Percentiles rank a stretch among this genome's conserved stretches.
phyloP scores from a whole-genome alignment of 129 eudicot genomes.

The Pseudognaphalium luteoalbum region DNA sequence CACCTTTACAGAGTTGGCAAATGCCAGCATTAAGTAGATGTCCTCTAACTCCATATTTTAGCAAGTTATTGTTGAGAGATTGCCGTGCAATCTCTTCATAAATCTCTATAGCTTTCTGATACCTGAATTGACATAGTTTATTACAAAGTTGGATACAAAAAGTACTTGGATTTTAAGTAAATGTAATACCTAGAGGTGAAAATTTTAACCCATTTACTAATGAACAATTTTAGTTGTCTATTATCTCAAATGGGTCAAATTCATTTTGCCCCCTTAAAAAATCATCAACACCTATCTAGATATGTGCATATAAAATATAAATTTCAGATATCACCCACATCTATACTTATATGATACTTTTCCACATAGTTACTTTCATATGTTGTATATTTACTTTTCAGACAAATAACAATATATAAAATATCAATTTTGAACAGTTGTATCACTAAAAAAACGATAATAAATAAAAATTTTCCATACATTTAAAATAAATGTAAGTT shows the following conservation, averaged over 20 bases:
- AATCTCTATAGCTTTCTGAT: constrained; percentile 53
- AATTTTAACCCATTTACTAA: background rate
- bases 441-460: background rate
- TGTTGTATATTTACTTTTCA: no score
- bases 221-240: background rate
- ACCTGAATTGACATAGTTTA: constrained; percentile 35
- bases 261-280: background rate
- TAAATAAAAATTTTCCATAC: background rate
- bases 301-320: background rate
- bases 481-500: no score
- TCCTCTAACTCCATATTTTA: constrained; percentile 68
- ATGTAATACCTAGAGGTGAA: background rate
- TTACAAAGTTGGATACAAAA: background rate
- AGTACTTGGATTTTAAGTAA: background rate
- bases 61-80: constrained; percentile 52
- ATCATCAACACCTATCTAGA: background rate
- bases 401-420: no score
- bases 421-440: background rate
- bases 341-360: background rate
- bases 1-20: constrained; percentile 70
- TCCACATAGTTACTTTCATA: no score
- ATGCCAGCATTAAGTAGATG: constrained; percentile 74
- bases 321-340: background rate
- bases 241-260: background rate
- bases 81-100: constrained; percentile 59